Evolutionary conservation across 2,329 filamentous ascomycete species (phyloP).

Genomic region (Xylaria sp.): DNA sequence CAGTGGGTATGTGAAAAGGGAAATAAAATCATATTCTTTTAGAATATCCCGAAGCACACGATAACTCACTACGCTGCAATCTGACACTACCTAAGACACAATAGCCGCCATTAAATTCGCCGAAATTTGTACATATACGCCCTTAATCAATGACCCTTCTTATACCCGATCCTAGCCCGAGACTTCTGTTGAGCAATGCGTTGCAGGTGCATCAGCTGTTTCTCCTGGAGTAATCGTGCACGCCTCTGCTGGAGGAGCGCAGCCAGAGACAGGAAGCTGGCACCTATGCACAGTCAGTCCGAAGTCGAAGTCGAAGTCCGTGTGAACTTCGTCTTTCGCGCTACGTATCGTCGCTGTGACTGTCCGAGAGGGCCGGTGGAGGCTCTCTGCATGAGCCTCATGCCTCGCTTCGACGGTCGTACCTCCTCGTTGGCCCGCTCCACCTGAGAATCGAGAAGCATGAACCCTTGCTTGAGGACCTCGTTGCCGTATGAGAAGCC

Average conservation of each 20-base stretch:
- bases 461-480: conserved; percentile 34
- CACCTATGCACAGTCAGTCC: conserved; percentile 26
- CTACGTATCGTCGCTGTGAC: not conserved
- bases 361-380: not conserved
- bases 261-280: conserved; percentile 18
- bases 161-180: conserved; percentile 13
- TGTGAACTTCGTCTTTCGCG: conserved; percentile 8
- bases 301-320: not conserved
- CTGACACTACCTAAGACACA: conserved; percentile 13
- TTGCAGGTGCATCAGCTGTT: conserved; percentile 26
- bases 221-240: conserved; percentile 16
- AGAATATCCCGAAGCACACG: not conserved
- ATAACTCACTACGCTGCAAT: conserved; percentile 25
- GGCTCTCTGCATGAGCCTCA: conserved; percentile 23
- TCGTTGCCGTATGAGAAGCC: conserved; percentile 32
- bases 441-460: conserved; percentile 35
- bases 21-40: conserved; percentile 14
- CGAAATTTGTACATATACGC: conserved; percentile 23
- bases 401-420: conserved; percentile 3
- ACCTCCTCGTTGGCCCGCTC: conserved; percentile 20
- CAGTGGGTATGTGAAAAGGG: not conserved
- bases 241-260: conserved; percentile 20
- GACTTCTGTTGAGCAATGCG: conserved; percentile 21
- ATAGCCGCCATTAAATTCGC: conserved; percentile 19
- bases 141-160: conserved; percentile 11